These are phyloP conservation scores for Mimosa bimucronata DNA, from an alignment of 306 rosid genomes.

Conservation along the genomic window DNA sequence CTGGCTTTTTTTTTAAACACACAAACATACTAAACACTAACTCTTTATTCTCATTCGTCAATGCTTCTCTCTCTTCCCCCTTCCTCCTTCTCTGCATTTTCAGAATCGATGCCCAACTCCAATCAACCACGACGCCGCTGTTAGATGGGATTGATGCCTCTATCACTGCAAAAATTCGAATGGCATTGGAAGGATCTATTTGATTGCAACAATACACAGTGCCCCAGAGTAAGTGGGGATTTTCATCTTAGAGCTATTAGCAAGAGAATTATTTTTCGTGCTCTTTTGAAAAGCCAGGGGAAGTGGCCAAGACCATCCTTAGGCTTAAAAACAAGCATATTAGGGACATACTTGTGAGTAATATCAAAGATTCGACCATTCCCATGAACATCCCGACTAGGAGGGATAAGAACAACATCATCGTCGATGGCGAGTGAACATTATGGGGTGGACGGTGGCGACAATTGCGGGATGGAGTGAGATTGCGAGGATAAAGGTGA, in stretches of 20 bases:
- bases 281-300: slow-evolving; percentile 68
- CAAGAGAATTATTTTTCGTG: slow-evolving; percentile 79
- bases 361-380: slow-evolving; percentile 77
- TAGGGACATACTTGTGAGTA: slow-evolving; percentile 63
- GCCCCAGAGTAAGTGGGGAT: slow-evolving; percentile 81
- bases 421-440: slow-evolving; percentile 17
- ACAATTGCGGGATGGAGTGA: slow-evolving; percentile 29
- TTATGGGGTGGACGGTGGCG: slow-evolving; percentile 33
- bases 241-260: slow-evolving; percentile 74
- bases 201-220: too few species aligned
- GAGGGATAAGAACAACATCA: slow-evolving; percentile 44
- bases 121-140: too few species aligned
- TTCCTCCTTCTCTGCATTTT: too few species aligned
- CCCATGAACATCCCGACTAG: slow-evolving; percentile 72
- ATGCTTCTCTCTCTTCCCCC: too few species aligned
- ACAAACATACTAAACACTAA: too few species aligned
- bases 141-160: too few species aligned
- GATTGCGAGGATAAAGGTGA: slow-evolving; percentile 28
- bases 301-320: slow-evolving; percentile 66
- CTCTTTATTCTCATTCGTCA: too few species aligned
- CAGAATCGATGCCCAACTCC: too few species aligned
- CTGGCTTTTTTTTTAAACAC: too few species aligned
- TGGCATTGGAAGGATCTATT: too few species aligned
- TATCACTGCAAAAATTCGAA: too few species aligned
- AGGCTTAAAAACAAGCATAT: slow-evolving; percentile 63